Percentiles rank a stretch among this genome's conserved stretches.
Evolutionary conservation across 2,329 filamentous ascomycete species (phyloP).

Genomic region (Xylariaceae sp.): DNA sequence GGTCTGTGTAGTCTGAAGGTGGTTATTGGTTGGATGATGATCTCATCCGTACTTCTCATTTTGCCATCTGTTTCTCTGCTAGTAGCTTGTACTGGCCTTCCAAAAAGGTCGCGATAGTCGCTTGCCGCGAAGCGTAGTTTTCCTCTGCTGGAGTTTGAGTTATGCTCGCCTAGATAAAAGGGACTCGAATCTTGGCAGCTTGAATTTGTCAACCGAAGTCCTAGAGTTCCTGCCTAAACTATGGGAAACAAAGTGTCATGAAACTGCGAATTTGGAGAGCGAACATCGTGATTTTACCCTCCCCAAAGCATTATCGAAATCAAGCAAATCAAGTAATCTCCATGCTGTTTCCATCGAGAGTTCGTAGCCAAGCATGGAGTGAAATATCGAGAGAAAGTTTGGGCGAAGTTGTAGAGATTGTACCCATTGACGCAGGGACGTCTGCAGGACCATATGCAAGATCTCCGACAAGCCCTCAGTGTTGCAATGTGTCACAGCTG

Average conservation of each 20-base stretch:
- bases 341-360: slow-evolving; percentile 8
- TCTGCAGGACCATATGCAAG: slow-evolving; percentile 10
- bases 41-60: slow-evolving; percentile 16
- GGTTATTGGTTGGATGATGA: slow-evolving; percentile 13
- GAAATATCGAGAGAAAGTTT: too few relatives aligned
- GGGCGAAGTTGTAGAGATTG: neutral
- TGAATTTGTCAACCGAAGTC: slow-evolving; percentile 26
- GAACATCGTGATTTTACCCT: too few relatives aligned
- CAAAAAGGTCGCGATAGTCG: slow-evolving; percentile 14
- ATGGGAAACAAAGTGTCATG: slow-evolving; percentile 23
- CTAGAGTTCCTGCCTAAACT: slow-evolving; percentile 20
- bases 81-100: neutral
- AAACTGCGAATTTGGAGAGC: slow-evolving; percentile 26
- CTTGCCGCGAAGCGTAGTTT: slow-evolving; percentile 21
- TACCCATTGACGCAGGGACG: neutral
- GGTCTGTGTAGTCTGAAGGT: slow-evolving; percentile 26
- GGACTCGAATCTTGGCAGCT: slow-evolving; percentile 25
- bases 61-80: neutral
- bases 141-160: slow-evolving; percentile 11
- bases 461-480: too few relatives aligned
- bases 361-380: too few relatives aligned
- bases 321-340: slow-evolving; percentile 14
- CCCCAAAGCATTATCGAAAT: too few relatives aligned
- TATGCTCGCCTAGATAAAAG: slow-evolving; percentile 20
- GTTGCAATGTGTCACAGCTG: slow-evolving; percentile 1